Percentiles rank a stretch among this genome's conserved stretches.
Evolutionary conservation across 305 asterid species (phyloP).

Genomic region (Rubia peregrina): DNA sequence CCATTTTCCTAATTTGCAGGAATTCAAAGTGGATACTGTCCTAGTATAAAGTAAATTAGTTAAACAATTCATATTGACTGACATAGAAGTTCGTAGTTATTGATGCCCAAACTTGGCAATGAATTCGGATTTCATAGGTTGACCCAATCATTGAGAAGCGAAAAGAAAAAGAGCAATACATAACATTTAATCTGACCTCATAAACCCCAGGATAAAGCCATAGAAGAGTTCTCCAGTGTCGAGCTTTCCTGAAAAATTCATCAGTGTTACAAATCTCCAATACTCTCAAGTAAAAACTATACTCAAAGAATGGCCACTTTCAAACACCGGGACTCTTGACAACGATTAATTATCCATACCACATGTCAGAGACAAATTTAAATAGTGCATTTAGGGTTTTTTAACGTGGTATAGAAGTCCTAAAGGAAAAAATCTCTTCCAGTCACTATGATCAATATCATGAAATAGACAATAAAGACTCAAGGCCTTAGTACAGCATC

Average conservation of each 20-base stretch:
- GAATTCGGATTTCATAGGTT: neutral
- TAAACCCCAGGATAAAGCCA: conserved; percentile 96
- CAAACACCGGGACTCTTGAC: neutral
- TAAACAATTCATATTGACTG: no score
- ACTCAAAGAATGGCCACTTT: neutral
- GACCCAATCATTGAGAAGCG: neutral
- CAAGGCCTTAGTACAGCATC: neutral
- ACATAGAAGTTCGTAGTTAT: no score
- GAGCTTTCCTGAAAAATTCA: conserved; percentile 45
- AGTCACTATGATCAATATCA: neutral
- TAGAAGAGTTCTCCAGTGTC: conserved; percentile 55
- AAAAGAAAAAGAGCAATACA: neutral
- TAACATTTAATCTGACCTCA: conserved; percentile 41
- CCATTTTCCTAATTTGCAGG: no score
- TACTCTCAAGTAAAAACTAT: neutral
- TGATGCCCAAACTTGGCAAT: no score
- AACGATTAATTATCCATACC: neutral
- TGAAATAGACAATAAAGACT: neutral
- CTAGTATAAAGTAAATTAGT: no score
- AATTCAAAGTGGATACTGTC: no score
- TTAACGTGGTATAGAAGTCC: neutral
- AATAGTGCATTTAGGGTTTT: neutral
- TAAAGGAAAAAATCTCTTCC: neutral
- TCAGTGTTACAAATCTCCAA: neutral
- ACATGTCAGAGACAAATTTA: neutral